These are phyloP conservation scores for Colletotrichum falcatum DNA, from an alignment of 2,329 filamentous ascomycete genomes.

Conservation along the genomic window DNA sequence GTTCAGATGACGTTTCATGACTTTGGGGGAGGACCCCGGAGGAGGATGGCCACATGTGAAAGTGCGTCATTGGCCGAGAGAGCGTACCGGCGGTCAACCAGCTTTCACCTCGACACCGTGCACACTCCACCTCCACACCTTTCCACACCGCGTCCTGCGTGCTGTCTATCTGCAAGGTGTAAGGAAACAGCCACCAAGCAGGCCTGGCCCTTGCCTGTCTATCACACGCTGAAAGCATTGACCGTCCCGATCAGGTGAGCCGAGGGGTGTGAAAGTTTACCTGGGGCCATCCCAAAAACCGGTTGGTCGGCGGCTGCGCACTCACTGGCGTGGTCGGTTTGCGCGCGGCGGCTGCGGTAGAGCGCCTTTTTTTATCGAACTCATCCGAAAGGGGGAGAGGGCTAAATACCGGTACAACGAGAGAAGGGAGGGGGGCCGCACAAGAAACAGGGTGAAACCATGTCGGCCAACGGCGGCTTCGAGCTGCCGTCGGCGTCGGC, in stretches of 20 bases:
- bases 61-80: slow-evolving; percentile 38
- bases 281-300: slow-evolving; percentile 31
- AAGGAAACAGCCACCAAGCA: slow-evolving; percentile 24
- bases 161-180: slow-evolving; percentile 12
- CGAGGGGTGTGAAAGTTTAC: slow-evolving; percentile 11
- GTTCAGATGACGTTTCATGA: slow-evolving; percentile 36
- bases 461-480: slow-evolving; percentile 31
- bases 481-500: slow-evolving; percentile 34
- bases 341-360: slow-evolving; percentile 3
- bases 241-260: slow-evolving; percentile 17
- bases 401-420: not conserved
- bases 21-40: slow-evolving; percentile 19
- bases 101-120: slow-evolving; percentile 35
- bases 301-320: slow-evolving; percentile 13
- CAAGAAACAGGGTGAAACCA: slow-evolving; percentile 33
- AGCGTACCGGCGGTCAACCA: not conserved
- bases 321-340: slow-evolving; percentile 3
- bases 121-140: slow-evolving; percentile 38
- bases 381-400: not conserved
- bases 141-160: slow-evolving; percentile 28
- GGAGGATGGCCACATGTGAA: slow-evolving; percentile 33
- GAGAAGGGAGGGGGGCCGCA: not conserved
- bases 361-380: slow-evolving; percentile 3
- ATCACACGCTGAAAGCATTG: slow-evolving; percentile 19
- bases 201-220: not conserved